Evolutionary conservation across 2,329 filamentous ascomycete genomes (phyloP).

Genomic region (Apiospora hydei): DNA sequence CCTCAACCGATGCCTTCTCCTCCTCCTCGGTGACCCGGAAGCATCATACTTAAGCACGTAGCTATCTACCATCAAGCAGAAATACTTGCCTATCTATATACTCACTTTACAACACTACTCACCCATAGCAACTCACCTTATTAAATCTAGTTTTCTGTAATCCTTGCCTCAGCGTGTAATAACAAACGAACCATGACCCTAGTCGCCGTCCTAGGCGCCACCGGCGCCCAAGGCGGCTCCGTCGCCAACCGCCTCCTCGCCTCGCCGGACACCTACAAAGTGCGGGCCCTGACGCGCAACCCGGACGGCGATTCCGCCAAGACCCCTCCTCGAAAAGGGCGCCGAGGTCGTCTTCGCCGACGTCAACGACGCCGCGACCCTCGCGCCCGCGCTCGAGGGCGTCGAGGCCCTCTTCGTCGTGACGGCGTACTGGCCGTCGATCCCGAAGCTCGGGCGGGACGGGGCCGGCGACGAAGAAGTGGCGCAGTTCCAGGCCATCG

Average conservation of each 20-base stretch:
- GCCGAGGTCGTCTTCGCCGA: conserved; percentile 37
- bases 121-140: too few relatives aligned
- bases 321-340: conserved; percentile 30
- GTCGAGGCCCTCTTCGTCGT: conserved; percentile 39
- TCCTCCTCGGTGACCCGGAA: not conserved
- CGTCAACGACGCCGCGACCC: conserved; percentile 29
- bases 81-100: not conserved
- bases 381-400: conserved; percentile 35
- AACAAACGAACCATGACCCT: not conserved
- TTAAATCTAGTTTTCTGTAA: not conserved
- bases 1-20: not conserved
- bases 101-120: not conserved
- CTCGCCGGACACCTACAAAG: conserved; percentile 30
- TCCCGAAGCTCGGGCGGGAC: conserved; percentile 26
- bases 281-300: conserved; percentile 39
- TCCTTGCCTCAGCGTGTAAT: not conserved
- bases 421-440: conserved; percentile 39
- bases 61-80: not conserved
- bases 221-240: conserved; percentile 33
- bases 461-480: conserved; percentile 31
- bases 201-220: conserved; percentile 25
- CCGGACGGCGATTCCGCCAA: conserved; percentile 30
- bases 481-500: conserved; percentile 35
- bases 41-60: not conserved
- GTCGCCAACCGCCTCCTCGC: conserved; percentile 31